Evolutionary conservation across 345 rosid genomes (phyloP).

Genomic region (Aegle marmelos): DNA sequence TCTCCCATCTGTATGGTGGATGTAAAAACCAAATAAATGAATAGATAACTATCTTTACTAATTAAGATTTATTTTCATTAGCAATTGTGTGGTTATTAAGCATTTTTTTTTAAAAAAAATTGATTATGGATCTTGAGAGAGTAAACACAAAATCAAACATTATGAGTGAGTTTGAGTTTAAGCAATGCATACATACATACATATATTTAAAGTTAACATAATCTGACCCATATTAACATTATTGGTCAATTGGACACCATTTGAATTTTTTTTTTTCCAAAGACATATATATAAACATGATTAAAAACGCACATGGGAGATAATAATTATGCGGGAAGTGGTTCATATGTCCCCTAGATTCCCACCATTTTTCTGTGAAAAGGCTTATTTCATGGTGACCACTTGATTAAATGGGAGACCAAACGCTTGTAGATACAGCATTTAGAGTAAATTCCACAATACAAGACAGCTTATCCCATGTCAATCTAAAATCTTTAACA

Average conservation of each 20-base stretch:
- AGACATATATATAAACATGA: background rate
- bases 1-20: background rate
- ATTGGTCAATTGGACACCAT: background rate
- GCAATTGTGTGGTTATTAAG: too few species aligned
- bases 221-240: background rate
- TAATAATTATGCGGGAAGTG: constrained; percentile 7
- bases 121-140: too few species aligned
- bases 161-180: background rate
- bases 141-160: background rate
- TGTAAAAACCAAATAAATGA: background rate
- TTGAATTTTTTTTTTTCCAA: background rate
- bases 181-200: too few species aligned
- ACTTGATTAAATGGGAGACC: background rate
- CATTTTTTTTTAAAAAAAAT: too few species aligned
- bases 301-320: constrained; percentile 8
- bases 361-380: constrained; percentile 3
- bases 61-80: too few species aligned
- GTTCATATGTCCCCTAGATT: constrained; percentile 9
- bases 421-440: background rate
- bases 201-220: too few species aligned
- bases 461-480: too few species aligned
- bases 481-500: too few species aligned
- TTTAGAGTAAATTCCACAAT: background rate
- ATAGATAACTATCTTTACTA: background rate
- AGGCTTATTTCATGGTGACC: background rate